Base-by-base conservation (phyloP, 176 grass and related monocot genomes). In the Oryza coarctata region DNA sequence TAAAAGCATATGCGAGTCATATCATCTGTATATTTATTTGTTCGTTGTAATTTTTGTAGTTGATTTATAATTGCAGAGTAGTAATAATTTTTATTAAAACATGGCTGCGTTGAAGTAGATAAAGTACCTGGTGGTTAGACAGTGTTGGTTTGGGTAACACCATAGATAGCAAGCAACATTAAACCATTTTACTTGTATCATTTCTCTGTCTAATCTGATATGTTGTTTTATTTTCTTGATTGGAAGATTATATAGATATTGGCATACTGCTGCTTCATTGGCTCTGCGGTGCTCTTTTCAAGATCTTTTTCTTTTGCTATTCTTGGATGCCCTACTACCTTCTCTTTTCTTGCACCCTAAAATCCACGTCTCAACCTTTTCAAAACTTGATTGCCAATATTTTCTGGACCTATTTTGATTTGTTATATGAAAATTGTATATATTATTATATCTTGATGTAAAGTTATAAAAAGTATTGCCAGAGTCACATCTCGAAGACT, bases 211-310 rank as follows among this genome's bases (percentile, higher is more conserved):
- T 80, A 70, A 68, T 31, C 25, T 78, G 68, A 10, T n/a, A 12
- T 6, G 44, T 64, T 79, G 47, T 81, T 31, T 75, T 67, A 68
- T 58, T 75, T 23, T 67, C n/a, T 47, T 82, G 55, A 35, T 62
- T 65, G 72, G 15, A 74, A 73, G 22, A 6, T 62, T 50, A 23
- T 83, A 74, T 33, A 77, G 29, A 34, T n/a, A n/a, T n/a, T n/a
- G n/a, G n/a, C n/a, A n/a, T n/a, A 35, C 15, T 35, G 50, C 68
- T 38, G 40, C 70, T 72, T 72, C 25, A 26, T 47, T 72, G 39
- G 39, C 23, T 55, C 6, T 60, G 22, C 6, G 29, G 25, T 61
- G 55, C 25, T 17, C 27, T 70, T 80, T 36, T 23, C 10, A 13
- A 52, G 44, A 36, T 34, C 2, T 75, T 61, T 61, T 33, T 14